phyloP scores from a whole-genome alignment of 305 asterid species.

The Fraxinus floribunda region DNA sequence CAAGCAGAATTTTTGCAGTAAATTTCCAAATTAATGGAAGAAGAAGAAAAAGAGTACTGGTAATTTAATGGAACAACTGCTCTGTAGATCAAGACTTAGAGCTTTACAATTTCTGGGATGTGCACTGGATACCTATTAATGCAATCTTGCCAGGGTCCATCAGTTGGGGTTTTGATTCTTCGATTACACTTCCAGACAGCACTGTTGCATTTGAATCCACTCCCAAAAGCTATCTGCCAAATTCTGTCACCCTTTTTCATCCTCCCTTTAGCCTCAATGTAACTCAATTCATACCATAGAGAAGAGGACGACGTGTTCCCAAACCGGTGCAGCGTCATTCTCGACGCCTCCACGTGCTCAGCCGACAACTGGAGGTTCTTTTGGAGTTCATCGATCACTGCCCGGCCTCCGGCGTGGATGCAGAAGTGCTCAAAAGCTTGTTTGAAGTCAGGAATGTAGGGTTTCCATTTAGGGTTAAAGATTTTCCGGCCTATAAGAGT shows the following conservation, averaged over 20 bases:
- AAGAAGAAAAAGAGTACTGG: background rate
- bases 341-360: conserved; percentile 81
- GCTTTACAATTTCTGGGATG: conserved; percentile 75
- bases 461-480: conserved; percentile 68
- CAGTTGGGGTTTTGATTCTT: conserved; percentile 45
- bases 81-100: conserved; percentile 20
- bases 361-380: conserved; percentile 65
- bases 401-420: conserved; percentile 84
- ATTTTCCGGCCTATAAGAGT: conserved; percentile 73
- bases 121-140: conserved; percentile 69
- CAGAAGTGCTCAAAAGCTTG: conserved; percentile 83
- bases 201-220: conserved; percentile 78
- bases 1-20: conserved; percentile 11
- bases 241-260: conserved; percentile 68
- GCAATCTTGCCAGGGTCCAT: conserved; percentile 77
- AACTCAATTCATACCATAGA: conserved; percentile 67
- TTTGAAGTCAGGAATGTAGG: conserved; percentile 80
- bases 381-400: conserved; percentile 84
- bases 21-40: background rate
- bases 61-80: background rate
- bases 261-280: conserved; percentile 71
- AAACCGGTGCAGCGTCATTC: conserved; percentile 76
- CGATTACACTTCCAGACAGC: conserved; percentile 80
- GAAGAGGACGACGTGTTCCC: conserved; percentile 84
- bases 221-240: conserved; percentile 84